Evolutionary conservation across 148 eudicot genomes (phyloP), one percentile per base, ranked within the genome.

Genomic region (Dianthus caryophyllus): DNA sequence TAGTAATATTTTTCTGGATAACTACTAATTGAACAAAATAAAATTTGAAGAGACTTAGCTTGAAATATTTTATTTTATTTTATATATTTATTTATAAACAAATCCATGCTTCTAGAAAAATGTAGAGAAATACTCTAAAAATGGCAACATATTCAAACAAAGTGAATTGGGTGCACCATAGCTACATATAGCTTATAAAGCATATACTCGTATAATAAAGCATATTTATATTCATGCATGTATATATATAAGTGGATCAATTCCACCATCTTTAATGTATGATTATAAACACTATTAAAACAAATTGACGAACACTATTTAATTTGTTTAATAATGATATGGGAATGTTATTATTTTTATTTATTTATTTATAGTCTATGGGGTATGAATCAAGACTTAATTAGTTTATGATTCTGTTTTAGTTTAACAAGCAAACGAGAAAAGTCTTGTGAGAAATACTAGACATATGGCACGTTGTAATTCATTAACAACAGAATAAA

Each of bases 371-470:
- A 10, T 29, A 65, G 75, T 56, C 56, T 46, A 72, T 65, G 75
- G 75, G 75, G 70, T 44, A 14, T 72, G 75, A 65, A 72, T 70
- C 75, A 72, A 11, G 75, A 72, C 75, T 65, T 43, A 17, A 2
- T 2, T 21, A 55, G 25, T 65, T 18, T 63, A 43, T 41, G 7
- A 33, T 21, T 38, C 31, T 61, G 30, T 52, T 26, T 25, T 16
- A 60, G 46, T 31, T 62, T 20, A 16, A 14, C 47, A 62, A 62
- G 49, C 38, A 62, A 56, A 43, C 4, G n/a, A 69, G 65, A 58
- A 50, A 48, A 71, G 49, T 61, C 33, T 70, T 39, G 18, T 29
- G 44, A 31, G 30, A 71, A 24, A 9, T 27, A n/a, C n/a, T n/a
- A 12, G 54, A 54, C 69, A 71, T 64, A 17, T 64, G 68, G 68